Percentiles rank a stretch among this genome's conserved stretches.
These are phyloP conservation scores for Peronospora belbahrii DNA, from an alignment of 352 stramenopile species.

Conservation along the genomic window DNA sequence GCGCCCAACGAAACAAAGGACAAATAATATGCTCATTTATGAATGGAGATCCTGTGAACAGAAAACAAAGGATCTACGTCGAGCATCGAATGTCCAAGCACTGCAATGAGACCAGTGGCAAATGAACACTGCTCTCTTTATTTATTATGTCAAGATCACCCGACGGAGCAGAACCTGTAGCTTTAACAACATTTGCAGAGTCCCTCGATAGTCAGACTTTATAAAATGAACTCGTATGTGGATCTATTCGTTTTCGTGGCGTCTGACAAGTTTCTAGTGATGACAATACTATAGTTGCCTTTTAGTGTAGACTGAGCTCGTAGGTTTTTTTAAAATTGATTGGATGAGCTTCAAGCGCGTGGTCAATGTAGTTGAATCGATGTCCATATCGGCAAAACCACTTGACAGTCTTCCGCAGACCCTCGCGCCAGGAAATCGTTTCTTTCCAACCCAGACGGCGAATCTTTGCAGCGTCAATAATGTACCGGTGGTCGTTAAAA, in stretches of 20 bases:
- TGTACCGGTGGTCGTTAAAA: constrained; percentile 98
- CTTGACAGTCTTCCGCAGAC: constrained; percentile 85
- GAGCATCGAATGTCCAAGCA: neutral
- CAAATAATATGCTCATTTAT: constrained; percentile 1
- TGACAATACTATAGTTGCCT: neutral
- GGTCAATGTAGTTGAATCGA: constrained; percentile 81
- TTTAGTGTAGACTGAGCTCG: constrained; percentile 25
- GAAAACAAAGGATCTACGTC: constrained; percentile 4
- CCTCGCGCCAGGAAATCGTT: constrained; percentile 89
- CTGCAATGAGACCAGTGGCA: neutral
- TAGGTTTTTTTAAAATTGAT: constrained; percentile 71
- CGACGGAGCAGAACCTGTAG: constrained; percentile 7
- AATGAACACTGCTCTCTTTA: constrained; percentile 12
- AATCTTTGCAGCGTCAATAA: constrained; percentile 91
- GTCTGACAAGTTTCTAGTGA: neutral
- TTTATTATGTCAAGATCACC: constrained; percentile 25
- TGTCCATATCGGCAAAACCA: constrained; percentile 81
- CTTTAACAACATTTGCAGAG: constrained; percentile 4
- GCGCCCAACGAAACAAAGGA: constrained; percentile 4
- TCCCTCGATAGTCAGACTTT: constrained; percentile 5
- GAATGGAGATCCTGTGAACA: neutral
- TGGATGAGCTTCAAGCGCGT: constrained; percentile 73
- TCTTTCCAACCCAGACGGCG: constrained; percentile 90
- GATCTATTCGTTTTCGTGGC: too few relatives aligned
- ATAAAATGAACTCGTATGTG: constrained; percentile 12